Evolutionary conservation across 75 land plant species (phyloP).

Genomic region (Pinus tabuliformis): DNA sequence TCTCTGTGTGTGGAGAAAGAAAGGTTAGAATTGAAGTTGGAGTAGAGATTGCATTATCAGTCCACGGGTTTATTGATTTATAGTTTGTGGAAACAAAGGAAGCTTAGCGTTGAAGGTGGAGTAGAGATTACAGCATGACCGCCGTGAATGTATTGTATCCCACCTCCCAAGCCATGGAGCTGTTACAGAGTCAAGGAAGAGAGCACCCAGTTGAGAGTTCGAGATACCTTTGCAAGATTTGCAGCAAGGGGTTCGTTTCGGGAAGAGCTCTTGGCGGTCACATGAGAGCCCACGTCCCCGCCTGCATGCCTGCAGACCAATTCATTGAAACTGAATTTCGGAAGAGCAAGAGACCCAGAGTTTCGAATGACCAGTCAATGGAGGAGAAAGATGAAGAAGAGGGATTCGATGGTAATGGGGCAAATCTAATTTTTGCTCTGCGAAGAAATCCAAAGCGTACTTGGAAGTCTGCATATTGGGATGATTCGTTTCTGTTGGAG

Average conservation of each 20-base stretch:
- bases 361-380: not conserved
- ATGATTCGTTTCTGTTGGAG: constrained; percentile 16
- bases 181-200: not conserved
- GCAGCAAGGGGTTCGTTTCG: constrained; percentile 59
- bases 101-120: too few species aligned
- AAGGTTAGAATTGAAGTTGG: not conserved
- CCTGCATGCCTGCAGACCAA: not conserved
- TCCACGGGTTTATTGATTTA: too few species aligned
- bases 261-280: constrained; percentile 73
- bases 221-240: constrained; percentile 52
- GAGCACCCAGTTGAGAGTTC: not conserved
- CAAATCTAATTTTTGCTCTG: not conserved
- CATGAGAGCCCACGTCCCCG: constrained; percentile 73
- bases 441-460: constrained; percentile 12
- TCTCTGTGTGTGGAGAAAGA: too few species aligned
- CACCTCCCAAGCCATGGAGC: not conserved
- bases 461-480: not conserved
- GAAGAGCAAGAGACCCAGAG: constrained; percentile 9
- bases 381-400: not conserved
- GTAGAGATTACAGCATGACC: constrained; percentile 1
- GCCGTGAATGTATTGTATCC: not conserved
- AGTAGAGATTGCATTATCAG: not conserved
- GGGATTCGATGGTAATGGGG: constrained; percentile 11
- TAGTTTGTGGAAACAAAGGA: too few species aligned
- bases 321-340: not conserved